A percentile compares a stretch with the other conserved stretches of the same genome.
phyloP scores from a whole-genome alignment of 768 basidiomycete species.

The Agaricus subrufescens region DNA sequence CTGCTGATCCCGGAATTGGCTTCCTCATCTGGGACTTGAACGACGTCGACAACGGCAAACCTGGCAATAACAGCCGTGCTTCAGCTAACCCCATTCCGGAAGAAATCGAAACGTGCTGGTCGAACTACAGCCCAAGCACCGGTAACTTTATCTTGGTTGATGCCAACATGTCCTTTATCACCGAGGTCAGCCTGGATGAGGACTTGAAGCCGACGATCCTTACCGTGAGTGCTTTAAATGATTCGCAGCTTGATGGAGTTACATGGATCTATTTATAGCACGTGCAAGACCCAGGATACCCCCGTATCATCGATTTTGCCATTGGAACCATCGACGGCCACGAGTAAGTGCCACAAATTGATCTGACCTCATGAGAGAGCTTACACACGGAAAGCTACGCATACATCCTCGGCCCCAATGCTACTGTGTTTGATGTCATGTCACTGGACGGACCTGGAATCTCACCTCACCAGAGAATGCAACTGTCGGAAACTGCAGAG shows the following conservation, averaged over 20 bases:
- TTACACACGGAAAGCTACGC: constrained; percentile 18
- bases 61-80: constrained; percentile 19
- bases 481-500: constrained; percentile 13
- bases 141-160: constrained; percentile 43
- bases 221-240: constrained; percentile 22
- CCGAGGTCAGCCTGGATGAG: constrained; percentile 42
- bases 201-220: constrained; percentile 42
- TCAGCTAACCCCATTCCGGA: constrained; percentile 30
- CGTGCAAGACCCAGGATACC: constrained; percentile 22
- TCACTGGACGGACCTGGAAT: constrained; percentile 23
- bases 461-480: constrained; percentile 20
- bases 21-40: constrained; percentile 33
- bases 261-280: constrained; percentile 20
- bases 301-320: constrained; percentile 37
- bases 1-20: constrained; percentile 35
- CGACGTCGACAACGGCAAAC: constrained; percentile 18
- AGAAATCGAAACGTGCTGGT: constrained; percentile 41
- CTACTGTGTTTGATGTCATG: constrained; percentile 23
- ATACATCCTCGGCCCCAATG: constrained; percentile 23
- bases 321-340: constrained; percentile 31
- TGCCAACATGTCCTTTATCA: constrained; percentile 32
- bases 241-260: neutral
- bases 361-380: neutral
- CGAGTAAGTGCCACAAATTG: constrained; percentile 23
- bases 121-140: constrained; percentile 33